Evolutionary conservation across 2,329 filamentous ascomycete species (phyloP).

Genomic region (Alternaria sp.): DNA sequence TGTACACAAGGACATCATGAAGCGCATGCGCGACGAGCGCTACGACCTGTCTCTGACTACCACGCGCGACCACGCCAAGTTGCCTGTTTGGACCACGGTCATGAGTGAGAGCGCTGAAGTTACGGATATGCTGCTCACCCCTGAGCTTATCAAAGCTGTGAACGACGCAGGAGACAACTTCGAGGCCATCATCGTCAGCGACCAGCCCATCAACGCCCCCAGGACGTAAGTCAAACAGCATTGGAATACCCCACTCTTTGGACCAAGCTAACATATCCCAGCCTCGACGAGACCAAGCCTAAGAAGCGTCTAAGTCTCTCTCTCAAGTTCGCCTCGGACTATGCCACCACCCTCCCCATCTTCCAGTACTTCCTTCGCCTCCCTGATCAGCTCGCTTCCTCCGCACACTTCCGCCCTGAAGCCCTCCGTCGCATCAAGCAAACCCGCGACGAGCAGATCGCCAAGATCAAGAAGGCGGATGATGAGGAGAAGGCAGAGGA

Average conservation of each 20-base stretch:
- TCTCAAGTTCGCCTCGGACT: constrained; percentile 67
- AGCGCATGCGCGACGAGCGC: constrained; percentile 84
- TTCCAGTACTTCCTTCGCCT: constrained; percentile 84
- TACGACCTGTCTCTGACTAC: constrained; percentile 93
- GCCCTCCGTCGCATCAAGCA: constrained; percentile 83
- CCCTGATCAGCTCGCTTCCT: constrained; percentile 79
- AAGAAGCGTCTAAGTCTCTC: constrained; percentile 88
- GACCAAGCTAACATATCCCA: constrained; percentile 48
- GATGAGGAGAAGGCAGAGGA: constrained; percentile 76
- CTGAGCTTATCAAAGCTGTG: constrained; percentile 84
- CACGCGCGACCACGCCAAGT: constrained; percentile 90
- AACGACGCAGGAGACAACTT: constrained; percentile 75
- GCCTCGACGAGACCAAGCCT: constrained; percentile 81
- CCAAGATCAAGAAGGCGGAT: constrained; percentile 78
- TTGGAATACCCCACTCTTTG: neutral
- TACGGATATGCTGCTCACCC: constrained; percentile 83
- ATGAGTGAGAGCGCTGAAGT: constrained; percentile 98
- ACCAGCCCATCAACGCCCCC: constrained; percentile 89
- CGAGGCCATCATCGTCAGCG: constrained; percentile 87
- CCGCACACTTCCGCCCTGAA: constrained; percentile 85
- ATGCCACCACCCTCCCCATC: constrained; percentile 73
- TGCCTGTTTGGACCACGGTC: constrained; percentile 87
- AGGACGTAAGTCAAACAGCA: constrained; percentile 68
- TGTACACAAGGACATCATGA: constrained; percentile 95
- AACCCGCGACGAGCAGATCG: constrained; percentile 80